Base-by-base conservation (phyloP, 306 rosid genomes). In the Luffa aegyptiaca region DNA sequence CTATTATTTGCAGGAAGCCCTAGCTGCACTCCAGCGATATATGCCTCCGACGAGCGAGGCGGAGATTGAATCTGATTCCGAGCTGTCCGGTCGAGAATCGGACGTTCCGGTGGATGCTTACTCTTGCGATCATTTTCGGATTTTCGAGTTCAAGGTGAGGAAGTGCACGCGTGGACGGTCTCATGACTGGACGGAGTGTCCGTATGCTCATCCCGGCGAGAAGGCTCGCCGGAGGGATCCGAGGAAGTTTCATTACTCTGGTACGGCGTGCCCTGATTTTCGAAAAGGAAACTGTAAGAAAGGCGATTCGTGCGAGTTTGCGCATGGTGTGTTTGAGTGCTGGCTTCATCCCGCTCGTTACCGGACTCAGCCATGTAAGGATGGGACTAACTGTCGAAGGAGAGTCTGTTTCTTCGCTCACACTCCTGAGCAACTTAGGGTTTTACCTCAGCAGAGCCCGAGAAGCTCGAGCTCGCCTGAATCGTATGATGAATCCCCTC, bases 131-230 rank as follows among this genome's bases (percentile, higher is more conserved):
- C 96, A 96, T 18, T 96, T 96, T 79, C 85, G 99, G 45, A 96
- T 96, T 88, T 93, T 83, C 72, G 99, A 96, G 93, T 96, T 96
- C 85, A 96, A 96, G 83, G 92, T 96, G 4, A 14, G 97, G 45
- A 81, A 91, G 45, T 96, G 99, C 79, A 90, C 97, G 0, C 90
- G 98, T n/a, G 99, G 98, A 0, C 83, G 97, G 73, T 96, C 99
- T 1, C 99, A 96, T 49, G 99, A 96, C 90, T 96, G 99, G 99
- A 96, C 99, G 1, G 97, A 96, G 90, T 96, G 99, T 74, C 99
- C 99, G 11, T 96, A 89, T 80, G 99, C 97, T 1, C 99, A 96
- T 75, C 99, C 98, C 1, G 99, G 99, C 8, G 99, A 96, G 86
- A 96, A 96, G 83, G 99, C 99, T n/a, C 96, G 98, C 75, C 92